Percentiles rank a stretch among this genome's conserved stretches.
These are phyloP conservation scores for Populus tomentosa DNA, from an alignment of 441 rosid species.

Conservation along the genomic window DNA sequence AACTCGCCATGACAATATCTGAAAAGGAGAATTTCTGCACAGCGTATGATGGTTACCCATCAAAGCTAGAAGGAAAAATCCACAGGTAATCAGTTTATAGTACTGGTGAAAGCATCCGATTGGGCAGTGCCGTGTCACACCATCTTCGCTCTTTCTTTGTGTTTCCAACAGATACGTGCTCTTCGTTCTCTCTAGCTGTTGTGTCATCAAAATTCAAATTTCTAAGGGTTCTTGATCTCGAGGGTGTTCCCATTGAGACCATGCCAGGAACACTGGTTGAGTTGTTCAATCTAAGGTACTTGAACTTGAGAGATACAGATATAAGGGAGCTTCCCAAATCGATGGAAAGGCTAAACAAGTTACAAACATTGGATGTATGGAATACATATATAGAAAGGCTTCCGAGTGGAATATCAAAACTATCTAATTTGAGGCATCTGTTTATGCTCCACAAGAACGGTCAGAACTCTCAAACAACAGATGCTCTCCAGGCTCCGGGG, in stretches of 20 bases:
- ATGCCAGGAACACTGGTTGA: slow-evolving; percentile 12
- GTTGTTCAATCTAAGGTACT: slow-evolving; percentile 22
- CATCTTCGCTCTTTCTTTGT: slow-evolving; percentile 30
- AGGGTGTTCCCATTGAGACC: slow-evolving; percentile 16
- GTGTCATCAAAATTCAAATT: slow-evolving; percentile 20
- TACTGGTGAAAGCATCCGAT: slow-evolving; percentile 4
- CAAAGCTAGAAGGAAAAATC: slow-evolving; percentile 26
- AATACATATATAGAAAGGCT: slow-evolving; percentile 14
- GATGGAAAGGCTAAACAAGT: slow-evolving; percentile 19
- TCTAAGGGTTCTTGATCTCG: slow-evolving; percentile 17
- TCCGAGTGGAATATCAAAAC: slow-evolving; percentile 22
- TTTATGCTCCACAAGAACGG: slow-evolving; percentile 6
- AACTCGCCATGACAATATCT: slow-evolving; percentile 17
- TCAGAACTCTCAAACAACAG: not conserved
- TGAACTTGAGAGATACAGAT: slow-evolving; percentile 22
- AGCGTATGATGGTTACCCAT: slow-evolving; percentile 16
- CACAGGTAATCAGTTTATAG: slow-evolving; percentile 33
- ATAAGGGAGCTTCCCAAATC: slow-evolving; percentile 22
- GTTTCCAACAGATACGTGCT: slow-evolving; percentile 21
- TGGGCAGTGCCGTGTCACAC: not conserved
- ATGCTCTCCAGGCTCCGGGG: slow-evolving; percentile 13
- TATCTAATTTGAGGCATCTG: slow-evolving; percentile 19
- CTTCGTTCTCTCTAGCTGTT: slow-evolving; percentile 12
- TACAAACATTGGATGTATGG: slow-evolving; percentile 23
- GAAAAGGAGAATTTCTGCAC: slow-evolving; percentile 20